Percentiles rank a stretch among this genome's conserved stretches.
phyloP scores from a whole-genome alignment of 805 yeast genomes.

The Candida vaughaniae region DNA sequence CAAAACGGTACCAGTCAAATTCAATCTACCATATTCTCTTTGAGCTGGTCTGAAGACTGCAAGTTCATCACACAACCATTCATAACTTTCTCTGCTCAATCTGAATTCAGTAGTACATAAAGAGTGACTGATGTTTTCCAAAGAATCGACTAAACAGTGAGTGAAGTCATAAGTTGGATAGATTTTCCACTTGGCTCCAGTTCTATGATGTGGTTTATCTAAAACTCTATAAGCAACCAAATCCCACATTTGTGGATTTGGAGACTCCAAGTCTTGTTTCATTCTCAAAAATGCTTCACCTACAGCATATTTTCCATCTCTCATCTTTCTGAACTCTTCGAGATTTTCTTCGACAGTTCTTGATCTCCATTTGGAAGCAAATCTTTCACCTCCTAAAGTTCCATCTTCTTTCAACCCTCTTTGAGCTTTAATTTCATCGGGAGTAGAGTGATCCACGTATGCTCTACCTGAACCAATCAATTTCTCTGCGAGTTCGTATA shows the following conservation, averaged over 20 bases:
- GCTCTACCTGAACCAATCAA: conserved; percentile 71
- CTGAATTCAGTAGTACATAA: conserved; percentile 95
- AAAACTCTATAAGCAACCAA: conserved; percentile 94
- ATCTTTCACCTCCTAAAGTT: conserved; percentile 89
- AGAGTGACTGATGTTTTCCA: conserved; percentile 94
- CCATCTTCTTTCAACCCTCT: conserved; percentile 94
- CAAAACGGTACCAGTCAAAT: conserved; percentile 89
- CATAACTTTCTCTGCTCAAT: conserved; percentile 90
- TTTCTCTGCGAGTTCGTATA: conserved; percentile 85
- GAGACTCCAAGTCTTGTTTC: conserved; percentile 89
- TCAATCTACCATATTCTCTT: conserved; percentile 96
- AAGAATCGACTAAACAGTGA: conserved; percentile 97
- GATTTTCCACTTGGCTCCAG: conserved; percentile 96
- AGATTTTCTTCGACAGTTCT: conserved; percentile 73
- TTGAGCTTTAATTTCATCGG: conserved; percentile 84
- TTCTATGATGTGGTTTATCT: conserved; percentile 90
- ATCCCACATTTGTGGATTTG: conserved; percentile 99
- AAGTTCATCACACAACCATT: conserved; percentile 95
- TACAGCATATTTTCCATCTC: conserved; percentile 80
- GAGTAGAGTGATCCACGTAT: conserved; percentile 90
- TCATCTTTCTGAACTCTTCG: conserved; percentile 83
- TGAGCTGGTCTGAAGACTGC: conserved; percentile 98
- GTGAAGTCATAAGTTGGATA: conserved; percentile 99
- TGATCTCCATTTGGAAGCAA: conserved; percentile 74
- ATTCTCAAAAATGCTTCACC: conserved; percentile 95